phyloP scores from a whole-genome alignment of 2,329 filamentous ascomycete species.

The Cryphonectria parasitica region DNA sequence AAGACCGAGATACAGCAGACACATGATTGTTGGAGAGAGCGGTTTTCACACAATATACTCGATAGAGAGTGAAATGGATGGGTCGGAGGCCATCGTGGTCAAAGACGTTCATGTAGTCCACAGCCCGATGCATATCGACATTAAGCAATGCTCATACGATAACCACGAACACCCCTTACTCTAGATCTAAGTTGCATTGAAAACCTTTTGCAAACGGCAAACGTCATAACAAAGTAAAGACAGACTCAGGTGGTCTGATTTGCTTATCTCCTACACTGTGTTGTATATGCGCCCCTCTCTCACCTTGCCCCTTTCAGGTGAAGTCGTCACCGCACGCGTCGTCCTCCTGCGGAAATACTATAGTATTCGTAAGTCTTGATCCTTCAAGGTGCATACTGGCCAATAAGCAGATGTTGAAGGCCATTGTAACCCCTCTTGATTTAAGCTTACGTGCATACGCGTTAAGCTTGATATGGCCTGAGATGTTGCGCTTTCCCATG shows the following conservation, averaged over 20 bases:
- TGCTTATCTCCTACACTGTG: not conserved
- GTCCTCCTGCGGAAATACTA: constrained; percentile 7
- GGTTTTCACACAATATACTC: constrained; percentile 11
- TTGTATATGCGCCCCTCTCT: not conserved
- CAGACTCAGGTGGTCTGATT: not conserved
- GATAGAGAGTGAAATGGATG: constrained; percentile 7
- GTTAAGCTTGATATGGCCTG: constrained; percentile 22
- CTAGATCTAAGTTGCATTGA: not conserved
- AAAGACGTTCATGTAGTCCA: not conserved
- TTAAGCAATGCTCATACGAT: not conserved
- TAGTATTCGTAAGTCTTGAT: constrained; percentile 24
- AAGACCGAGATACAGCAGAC: constrained; percentile 7
- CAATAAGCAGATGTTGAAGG: constrained; percentile 6
- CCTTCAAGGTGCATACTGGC: not conserved
- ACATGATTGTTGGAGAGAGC: not conserved
- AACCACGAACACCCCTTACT: not conserved
- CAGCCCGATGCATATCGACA: not conserved
- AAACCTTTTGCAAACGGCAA: not conserved
- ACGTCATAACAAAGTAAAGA: not conserved
- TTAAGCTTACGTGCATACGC: constrained; percentile 28
- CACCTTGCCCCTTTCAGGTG: not conserved
- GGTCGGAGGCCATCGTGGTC: not conserved
- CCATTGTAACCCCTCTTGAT: constrained; percentile 11
- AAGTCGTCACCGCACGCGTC: constrained; percentile 25
- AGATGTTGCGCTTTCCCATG: not conserved